Evolutionary conservation across 2,329 filamentous ascomycete species (phyloP).

Genomic region (Botrytis squamosa): DNA sequence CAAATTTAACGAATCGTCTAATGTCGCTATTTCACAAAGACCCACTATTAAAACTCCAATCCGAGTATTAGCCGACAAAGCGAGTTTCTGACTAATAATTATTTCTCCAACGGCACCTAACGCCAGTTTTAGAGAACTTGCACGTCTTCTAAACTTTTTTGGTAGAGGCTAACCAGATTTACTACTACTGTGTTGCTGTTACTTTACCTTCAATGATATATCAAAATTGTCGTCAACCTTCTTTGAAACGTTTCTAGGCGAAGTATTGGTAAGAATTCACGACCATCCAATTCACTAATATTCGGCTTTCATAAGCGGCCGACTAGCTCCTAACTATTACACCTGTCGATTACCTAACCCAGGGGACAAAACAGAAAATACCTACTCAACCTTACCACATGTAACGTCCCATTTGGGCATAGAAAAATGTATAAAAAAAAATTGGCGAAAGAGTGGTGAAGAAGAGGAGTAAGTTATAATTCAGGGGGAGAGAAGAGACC

Average conservation of each 20-base stretch:
- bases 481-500: not conserved
- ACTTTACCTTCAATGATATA: rapidly evolving
- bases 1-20: not conserved
- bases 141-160: rapidly evolving
- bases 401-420: not conserved
- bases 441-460: not conserved
- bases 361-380: rapidly evolving
- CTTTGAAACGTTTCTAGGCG: not conserved
- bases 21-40: not conserved
- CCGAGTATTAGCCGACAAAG: not conserved
- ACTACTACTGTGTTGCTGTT: not conserved
- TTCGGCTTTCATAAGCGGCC: too few species aligned
- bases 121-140: not conserved
- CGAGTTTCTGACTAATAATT: not conserved
- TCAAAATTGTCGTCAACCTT: not conserved
- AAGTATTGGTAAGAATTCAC: not conserved
- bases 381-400: not conserved
- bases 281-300: not conserved
- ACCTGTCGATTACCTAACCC: too few species aligned
- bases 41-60: not conserved
- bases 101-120: not conserved
- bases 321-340: too few species aligned
- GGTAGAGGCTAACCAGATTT: not conserved
- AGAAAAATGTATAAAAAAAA: not conserved
- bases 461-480: not conserved